Base-by-base conservation (phyloP, 2,329 filamentous ascomycete genomes). In the Monilinia aucupariae region DNA sequence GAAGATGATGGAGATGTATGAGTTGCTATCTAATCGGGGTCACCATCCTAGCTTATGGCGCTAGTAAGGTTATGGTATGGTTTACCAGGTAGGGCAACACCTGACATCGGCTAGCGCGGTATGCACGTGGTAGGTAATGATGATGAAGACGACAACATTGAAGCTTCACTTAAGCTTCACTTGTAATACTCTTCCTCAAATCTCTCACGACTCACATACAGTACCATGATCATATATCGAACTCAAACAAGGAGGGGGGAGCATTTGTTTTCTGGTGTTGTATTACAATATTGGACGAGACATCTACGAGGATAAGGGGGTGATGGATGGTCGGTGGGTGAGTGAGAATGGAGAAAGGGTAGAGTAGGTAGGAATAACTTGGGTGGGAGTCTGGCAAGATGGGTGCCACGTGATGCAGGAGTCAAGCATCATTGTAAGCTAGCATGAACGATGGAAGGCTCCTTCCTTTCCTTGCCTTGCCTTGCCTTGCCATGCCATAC, bases 21-120 rank as follows among this genome's bases (percentile, higher is more conserved):
- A 30, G 47, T 58, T 58, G 54, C 54, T 58, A 58, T 58, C 54
- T 58, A 58, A 58, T 58, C 54, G 41, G 43, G n/a, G n/a, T n/a
- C 41, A 34, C 9, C 30, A 58, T 25, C 54, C 30, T 13, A 58
- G 54, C 54, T 58, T 10, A 7, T 20, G 54, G 30, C 30, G 41
- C 54, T 47, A 58, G 41, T 47, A n/a, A 20, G 8, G 37, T 12
- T 45, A 45, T 10, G 41, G 41, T 8, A 43, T 8, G 41, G 17
- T 20, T 20, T 20, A 8, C 1, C 2, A 8, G 8, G 17, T 43
- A 15, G 20, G 39, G 39, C 13, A 43, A 37, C n/a, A n/a, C n/a
- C n/a, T n/a, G n/a, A n/a, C n/a, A n/a, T n/a, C n/a, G n/a, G n/a
- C n/a, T n/a, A n/a, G n/a, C n/a, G n/a, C n/a, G n/a, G n/a, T n/a